Conservation (phyloP, 139 green algal genomes). For the Volvox africanus region DNA sequence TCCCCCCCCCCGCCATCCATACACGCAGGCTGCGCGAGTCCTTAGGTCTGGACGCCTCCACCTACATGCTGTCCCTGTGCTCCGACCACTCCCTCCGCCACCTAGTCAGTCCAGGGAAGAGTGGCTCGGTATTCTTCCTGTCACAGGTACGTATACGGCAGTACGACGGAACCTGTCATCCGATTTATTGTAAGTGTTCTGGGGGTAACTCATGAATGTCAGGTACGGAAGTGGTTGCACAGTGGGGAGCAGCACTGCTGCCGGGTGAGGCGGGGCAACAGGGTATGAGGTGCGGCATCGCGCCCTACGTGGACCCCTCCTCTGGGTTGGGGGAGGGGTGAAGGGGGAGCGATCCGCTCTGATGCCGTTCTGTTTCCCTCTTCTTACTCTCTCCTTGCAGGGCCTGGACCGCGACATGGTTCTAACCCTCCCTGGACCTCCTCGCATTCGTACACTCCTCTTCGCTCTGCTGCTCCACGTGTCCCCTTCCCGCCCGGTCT, state of each 20-base stretch:
- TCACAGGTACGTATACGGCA: slow-evolving; percentile 42
- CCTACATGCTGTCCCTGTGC: slow-evolving; percentile 89
- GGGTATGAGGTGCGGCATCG: too few species aligned
- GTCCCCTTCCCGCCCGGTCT: not conserved
- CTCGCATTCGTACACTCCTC: not conserved
- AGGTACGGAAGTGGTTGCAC: too few species aligned
- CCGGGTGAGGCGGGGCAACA: too few species aligned
- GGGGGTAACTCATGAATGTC: too few species aligned
- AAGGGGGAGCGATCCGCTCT: too few species aligned
- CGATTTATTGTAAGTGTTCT: not conserved
- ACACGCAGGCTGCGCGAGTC: slow-evolving; percentile 74
- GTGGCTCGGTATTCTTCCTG: slow-evolving; percentile 67
- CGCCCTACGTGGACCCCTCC: too few species aligned
- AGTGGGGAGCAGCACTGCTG: too few species aligned
- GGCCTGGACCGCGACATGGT: too few species aligned
- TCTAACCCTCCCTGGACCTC: too few species aligned
- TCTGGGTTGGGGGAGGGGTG: too few species aligned
- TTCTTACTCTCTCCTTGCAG: too few species aligned
- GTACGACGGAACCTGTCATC: not conserved
- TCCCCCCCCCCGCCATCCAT: not conserved
- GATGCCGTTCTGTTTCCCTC: too few species aligned
- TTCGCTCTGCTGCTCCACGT: not conserved
- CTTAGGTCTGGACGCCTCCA: slow-evolving; percentile 80
- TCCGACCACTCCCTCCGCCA: slow-evolving; percentile 85
- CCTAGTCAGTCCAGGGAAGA: slow-evolving; percentile 88